phyloP scores from a whole-genome alignment of 345 rosid genomes.

The Eucalyptus leucophloia region DNA sequence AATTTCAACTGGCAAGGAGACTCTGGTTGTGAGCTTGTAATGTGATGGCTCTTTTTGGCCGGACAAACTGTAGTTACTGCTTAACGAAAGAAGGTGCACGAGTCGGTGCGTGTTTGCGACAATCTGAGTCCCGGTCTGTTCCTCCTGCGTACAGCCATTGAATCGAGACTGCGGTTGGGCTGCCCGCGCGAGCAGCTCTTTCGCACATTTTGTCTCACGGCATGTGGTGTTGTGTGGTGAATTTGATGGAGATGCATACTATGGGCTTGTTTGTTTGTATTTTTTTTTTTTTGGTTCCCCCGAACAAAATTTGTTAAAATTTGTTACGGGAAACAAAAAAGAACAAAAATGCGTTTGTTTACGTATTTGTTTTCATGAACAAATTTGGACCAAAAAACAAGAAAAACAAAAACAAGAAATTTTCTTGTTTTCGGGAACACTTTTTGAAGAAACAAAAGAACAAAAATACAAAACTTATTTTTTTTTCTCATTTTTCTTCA shows the following conservation, averaged over 20 bases:
- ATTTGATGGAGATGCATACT: neutral
- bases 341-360: no score
- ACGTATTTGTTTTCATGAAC: no score
- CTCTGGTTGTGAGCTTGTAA: neutral
- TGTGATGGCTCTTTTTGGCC: neutral
- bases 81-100: neutral
- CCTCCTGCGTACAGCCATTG: neutral
- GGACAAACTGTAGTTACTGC: neutral
- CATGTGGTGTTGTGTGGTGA: neutral
- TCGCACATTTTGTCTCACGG: neutral
- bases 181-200: neutral
- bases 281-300: no score
- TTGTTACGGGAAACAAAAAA: no score
- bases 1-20: neutral
- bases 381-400: no score
- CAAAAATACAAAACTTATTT: no score
- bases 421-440: fast-evolving
- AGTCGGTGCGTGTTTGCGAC: neutral
- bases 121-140: neutral
- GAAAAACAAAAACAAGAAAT: no score
- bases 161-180: neutral
- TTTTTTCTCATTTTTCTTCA: no score
- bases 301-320: no score
- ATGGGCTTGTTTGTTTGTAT: no score
- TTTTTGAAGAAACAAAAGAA: no score